phyloP scores from a whole-genome alignment of 805 yeast species.

The Spathaspora girioi region DNA sequence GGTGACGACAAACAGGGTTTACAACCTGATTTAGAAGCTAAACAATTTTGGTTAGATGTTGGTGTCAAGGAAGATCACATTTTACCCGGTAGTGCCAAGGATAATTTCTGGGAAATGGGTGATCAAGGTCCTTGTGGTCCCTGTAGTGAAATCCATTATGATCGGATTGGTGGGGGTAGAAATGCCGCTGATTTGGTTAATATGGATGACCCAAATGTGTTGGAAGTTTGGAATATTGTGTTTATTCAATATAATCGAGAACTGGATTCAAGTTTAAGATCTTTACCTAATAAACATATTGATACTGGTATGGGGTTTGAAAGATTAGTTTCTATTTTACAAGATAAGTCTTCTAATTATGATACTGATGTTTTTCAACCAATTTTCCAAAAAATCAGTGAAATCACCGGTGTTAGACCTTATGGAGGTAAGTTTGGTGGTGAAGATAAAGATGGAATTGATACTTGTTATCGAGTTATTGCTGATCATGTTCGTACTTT shows the following conservation, averaged over 20 bases:
- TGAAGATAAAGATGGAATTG: slow-evolving; percentile 91
- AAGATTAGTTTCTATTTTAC: slow-evolving; percentile 91
- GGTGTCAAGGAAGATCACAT: slow-evolving; percentile 94
- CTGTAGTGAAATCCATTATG: slow-evolving; percentile 96
- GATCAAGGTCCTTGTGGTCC: slow-evolving; percentile 99
- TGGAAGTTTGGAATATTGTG: slow-evolving; percentile 97
- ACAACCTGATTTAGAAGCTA: slow-evolving; percentile 92
- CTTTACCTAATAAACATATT: slow-evolving; percentile 91
- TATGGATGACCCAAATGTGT: slow-evolving; percentile 95
- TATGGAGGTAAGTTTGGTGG: slow-evolving; percentile 91
- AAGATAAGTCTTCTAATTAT: slow-evolving; percentile 87
- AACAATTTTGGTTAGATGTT: slow-evolving; percentile 74
- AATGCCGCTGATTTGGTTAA: slow-evolving; percentile 89
- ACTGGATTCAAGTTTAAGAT: slow-evolving; percentile 70
- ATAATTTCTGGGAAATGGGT: slow-evolving; percentile 99
- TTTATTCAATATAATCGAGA: slow-evolving; percentile 97
- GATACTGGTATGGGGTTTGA: slow-evolving; percentile 99
- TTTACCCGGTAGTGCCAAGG: slow-evolving; percentile 84
- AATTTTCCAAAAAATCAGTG: slow-evolving; percentile 79
- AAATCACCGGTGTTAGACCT: slow-evolving; percentile 87
- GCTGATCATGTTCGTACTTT: slow-evolving; percentile 98
- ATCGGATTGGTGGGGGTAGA: slow-evolving; percentile 98
- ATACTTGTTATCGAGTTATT: slow-evolving; percentile 95
- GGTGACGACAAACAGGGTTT: slow-evolving; percentile 83
- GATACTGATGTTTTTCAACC: slow-evolving; percentile 97